Percentiles rank a stretch among this genome's conserved stretches.
Conservation (phyloP, 108 stramenopile genomes). For the Nitzschia sp. region DNA sequence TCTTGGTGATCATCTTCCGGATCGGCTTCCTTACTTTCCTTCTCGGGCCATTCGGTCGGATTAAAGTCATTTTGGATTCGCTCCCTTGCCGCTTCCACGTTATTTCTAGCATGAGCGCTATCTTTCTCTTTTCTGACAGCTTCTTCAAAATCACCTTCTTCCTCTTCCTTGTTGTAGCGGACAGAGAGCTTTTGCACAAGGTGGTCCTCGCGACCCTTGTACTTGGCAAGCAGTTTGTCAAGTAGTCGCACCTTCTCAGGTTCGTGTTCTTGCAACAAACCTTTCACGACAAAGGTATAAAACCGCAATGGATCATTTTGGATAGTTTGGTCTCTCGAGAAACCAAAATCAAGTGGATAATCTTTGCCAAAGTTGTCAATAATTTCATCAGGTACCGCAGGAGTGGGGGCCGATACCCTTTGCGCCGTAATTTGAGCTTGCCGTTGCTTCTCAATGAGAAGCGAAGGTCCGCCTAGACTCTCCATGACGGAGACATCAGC, state of each 20-base stretch:
- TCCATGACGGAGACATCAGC: constrained; percentile 91
- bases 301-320: constrained; percentile 73
- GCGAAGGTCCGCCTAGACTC: constrained; percentile 82
- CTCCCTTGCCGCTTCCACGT: constrained; percentile 38
- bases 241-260: constrained; percentile 85
- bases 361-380: constrained; percentile 66
- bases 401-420: constrained; percentile 20
- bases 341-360: constrained; percentile 64
- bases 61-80: constrained; percentile 34
- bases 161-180: constrained; percentile 68
- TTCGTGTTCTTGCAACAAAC: constrained; percentile 73
- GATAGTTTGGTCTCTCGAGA: constrained; percentile 70
- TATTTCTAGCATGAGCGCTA: constrained; percentile 35
- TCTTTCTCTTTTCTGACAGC: constrained; percentile 60
- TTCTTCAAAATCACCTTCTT: constrained; percentile 47
- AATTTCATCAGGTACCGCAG: constrained; percentile 56
- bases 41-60: constrained; percentile 46
- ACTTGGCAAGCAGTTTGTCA: constrained; percentile 85
- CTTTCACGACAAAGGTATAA: constrained; percentile 75
- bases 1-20: constrained; percentile 36
- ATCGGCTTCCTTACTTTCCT: constrained; percentile 46
- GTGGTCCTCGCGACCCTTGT: constrained; percentile 83
- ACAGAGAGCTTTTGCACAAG: constrained; percentile 81
- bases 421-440: constrained; percentile 33
- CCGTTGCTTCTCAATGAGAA: constrained; percentile 78